Percentiles rank a stretch among this genome's conserved stretches.
Evolutionary conservation across 441 rosid genomes (phyloP).

Genomic region (Euphorbia schlechtendalii): DNA sequence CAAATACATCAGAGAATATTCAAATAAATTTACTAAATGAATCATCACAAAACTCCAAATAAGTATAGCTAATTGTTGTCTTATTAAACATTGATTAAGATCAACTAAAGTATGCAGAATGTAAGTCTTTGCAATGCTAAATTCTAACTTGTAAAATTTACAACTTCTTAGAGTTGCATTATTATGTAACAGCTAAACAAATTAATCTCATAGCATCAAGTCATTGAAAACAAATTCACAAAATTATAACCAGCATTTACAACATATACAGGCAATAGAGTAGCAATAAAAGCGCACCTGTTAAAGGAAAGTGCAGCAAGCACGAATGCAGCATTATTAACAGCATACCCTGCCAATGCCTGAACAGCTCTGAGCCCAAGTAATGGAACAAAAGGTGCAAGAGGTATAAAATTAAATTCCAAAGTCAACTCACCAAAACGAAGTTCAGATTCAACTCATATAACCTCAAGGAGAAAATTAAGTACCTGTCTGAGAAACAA

Average conservation of each 20-base stretch:
- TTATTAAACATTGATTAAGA: no score
- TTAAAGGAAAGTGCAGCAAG: conserved; percentile 63
- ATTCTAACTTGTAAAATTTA: neutral
- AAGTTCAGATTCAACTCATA: neutral
- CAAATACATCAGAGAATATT: neutral
- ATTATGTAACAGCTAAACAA: neutral
- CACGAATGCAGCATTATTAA: conserved; percentile 65
- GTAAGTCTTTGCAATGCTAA: neutral
- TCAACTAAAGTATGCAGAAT: neutral
- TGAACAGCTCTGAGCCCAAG: conserved; percentile 73
- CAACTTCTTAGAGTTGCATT: neutral
- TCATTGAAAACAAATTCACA: neutral
- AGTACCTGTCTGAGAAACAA: conserved; percentile 54
- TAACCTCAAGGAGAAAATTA: neutral
- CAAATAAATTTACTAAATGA: neutral
- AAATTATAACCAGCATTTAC: neutral
- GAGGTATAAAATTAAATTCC: conserved; percentile 32
- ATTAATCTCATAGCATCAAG: neutral
- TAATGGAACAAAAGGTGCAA: conserved; percentile 61
- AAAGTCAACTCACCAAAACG: neutral
- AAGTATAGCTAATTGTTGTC: no score
- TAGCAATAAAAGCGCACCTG: conserved; percentile 33
- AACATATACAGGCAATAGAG: neutral
- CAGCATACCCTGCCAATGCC: conserved; percentile 62
- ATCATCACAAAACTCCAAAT: neutral